These are phyloP conservation scores for Naganishia friedmannii DNA, from an alignment of 768 basidiomycete species.

Conservation along the genomic window DNA sequence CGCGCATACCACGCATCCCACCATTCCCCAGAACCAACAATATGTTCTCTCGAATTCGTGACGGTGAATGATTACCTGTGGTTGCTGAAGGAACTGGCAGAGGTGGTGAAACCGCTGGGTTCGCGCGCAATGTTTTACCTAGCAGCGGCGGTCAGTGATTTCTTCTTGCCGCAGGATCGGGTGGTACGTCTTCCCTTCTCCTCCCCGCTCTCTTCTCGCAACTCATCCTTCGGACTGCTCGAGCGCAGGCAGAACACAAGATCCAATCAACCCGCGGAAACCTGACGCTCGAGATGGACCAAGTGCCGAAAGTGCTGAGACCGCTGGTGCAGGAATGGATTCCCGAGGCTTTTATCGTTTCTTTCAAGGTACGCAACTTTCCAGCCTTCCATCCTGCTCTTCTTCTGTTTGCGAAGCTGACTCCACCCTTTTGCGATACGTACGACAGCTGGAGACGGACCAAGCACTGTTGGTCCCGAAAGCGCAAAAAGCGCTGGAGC, in stretches of 20 bases:
- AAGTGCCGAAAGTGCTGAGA: constrained; percentile 92
- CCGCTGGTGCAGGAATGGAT: constrained; percentile 94
- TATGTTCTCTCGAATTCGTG: constrained; percentile 84
- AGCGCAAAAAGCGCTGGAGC: constrained; percentile 76
- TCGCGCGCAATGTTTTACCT: constrained; percentile 86
- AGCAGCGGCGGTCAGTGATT: constrained; percentile 96
- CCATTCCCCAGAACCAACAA: constrained; percentile 58
- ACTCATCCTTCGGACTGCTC: not conserved
- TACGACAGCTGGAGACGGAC: constrained; percentile 86
- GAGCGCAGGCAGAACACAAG: constrained; percentile 83
- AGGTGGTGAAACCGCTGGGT: constrained; percentile 69
- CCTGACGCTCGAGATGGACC: constrained; percentile 94
- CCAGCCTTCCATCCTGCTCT: not conserved
- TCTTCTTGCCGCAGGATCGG: constrained; percentile 86
- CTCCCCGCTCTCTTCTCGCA: not conserved
- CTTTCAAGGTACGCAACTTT: constrained; percentile 74
- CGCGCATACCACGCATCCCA: constrained; percentile 77
- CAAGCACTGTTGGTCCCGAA: constrained; percentile 78
- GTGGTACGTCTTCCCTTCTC: constrained; percentile 61
- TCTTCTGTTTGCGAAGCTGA: too few relatives aligned
- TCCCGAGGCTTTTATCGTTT: constrained; percentile 82
- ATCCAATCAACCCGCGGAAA: constrained; percentile 96
- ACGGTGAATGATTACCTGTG: constrained; percentile 96
- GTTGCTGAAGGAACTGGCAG: constrained; percentile 74
- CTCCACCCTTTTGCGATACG: not conserved